These are phyloP conservation scores for Colletotrichum salicis DNA, from an alignment of 2,329 filamentous ascomycete genomes.

Conservation along the genomic window DNA sequence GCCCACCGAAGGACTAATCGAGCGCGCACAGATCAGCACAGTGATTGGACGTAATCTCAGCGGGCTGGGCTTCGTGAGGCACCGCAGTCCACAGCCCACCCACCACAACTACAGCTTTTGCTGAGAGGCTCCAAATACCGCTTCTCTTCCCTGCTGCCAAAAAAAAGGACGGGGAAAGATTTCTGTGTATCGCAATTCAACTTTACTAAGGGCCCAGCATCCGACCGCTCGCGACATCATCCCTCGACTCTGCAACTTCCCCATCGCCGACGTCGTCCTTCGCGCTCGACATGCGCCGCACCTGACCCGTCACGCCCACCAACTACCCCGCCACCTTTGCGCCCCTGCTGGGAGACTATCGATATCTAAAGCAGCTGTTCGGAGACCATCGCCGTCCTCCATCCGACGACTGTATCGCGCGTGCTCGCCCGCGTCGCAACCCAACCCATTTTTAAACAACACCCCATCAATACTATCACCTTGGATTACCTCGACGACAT, in stretches of 20 bases:
- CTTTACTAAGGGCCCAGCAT: background rate
- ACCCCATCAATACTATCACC: constrained; percentile 38
- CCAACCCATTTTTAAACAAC: constrained; percentile 16
- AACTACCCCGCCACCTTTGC: constrained; percentile 34
- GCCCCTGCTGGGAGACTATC: constrained; percentile 24
- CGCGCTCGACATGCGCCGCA: constrained; percentile 32
- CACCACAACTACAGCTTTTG: constrained; percentile 34
- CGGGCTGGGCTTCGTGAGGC: constrained; percentile 35
- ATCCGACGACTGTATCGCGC: constrained; percentile 18
- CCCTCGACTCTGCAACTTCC: background rate
- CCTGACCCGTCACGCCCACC: constrained; percentile 25
- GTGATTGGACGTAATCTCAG: constrained; percentile 29
- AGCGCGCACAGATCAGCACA: constrained; percentile 9
- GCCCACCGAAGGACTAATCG: background rate
- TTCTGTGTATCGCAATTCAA: constrained; percentile 5
- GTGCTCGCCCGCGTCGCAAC: constrained; percentile 12
- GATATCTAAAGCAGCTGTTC: constrained; percentile 10
- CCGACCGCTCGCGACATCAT: constrained; percentile 3
- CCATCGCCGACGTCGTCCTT: background rate
- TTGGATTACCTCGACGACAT: constrained; percentile 47
- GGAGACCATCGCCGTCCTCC: constrained; percentile 4
- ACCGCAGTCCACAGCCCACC: constrained; percentile 31
- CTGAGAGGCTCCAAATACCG: constrained; percentile 32
- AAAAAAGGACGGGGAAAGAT: constrained; percentile 7
- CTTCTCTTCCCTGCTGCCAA: constrained; percentile 11